Percentiles rank a stretch among this genome's conserved stretches.
Evolutionary conservation across 306 rosid species (phyloP).

Genomic region (Quercus agrifolia): DNA sequence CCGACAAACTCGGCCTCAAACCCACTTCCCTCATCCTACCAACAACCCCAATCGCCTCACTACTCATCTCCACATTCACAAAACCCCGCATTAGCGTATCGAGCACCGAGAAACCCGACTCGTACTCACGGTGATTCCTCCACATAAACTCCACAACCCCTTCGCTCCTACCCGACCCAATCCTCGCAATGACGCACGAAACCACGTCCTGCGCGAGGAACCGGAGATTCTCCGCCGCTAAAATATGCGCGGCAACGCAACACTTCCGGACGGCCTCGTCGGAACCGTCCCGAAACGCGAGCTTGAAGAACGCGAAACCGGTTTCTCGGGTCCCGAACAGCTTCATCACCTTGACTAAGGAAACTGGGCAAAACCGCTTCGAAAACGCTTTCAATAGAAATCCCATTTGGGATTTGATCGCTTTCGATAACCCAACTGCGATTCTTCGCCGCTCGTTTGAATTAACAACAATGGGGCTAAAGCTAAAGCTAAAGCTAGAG

Average conservation of each 20-base stretch:
- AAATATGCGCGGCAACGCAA: conserved; percentile 54
- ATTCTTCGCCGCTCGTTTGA: conserved; percentile 56
- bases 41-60: conserved; percentile 54
- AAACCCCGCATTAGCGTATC: conserved; percentile 58
- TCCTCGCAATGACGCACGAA: conserved; percentile 48
- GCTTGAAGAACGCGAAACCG: conserved; percentile 68
- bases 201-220: conserved; percentile 61
- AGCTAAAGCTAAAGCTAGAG: conserved; percentile 16
- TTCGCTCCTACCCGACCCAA: conserved; percentile 48
- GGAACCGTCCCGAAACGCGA: conserved; percentile 44
- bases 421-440: conserved; percentile 46
- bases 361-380: conserved; percentile 45
- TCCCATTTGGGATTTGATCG: conserved; percentile 39
- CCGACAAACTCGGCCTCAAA: conserved; percentile 42
- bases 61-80: conserved; percentile 51
- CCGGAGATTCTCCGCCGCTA: conserved; percentile 44
- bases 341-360: conserved; percentile 46
- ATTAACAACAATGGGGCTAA: conserved; percentile 25
- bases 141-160: conserved; percentile 58
- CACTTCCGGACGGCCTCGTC: conserved; percentile 33
- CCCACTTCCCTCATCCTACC: conserved; percentile 56
- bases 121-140: conserved; percentile 45
- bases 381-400: conserved; percentile 46
- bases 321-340: conserved; percentile 36
- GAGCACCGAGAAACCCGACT: conserved; percentile 63